These are phyloP conservation scores for Arxiozyma bovina DNA, from an alignment of 1,139 yeast species.

Conservation along the genomic window DNA sequence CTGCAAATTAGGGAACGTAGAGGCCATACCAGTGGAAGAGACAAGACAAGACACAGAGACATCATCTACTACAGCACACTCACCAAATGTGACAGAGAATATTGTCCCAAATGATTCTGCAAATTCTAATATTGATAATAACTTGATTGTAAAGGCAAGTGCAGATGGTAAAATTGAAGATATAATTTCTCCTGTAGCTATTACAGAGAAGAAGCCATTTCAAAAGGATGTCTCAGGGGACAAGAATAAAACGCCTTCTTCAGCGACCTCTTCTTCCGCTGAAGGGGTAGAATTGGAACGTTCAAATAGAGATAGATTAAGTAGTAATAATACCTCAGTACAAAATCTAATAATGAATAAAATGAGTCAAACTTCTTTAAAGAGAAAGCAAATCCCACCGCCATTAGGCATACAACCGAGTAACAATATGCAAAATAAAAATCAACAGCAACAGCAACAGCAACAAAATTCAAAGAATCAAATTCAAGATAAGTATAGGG, in stretches of 20 bases:
- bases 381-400: conserved; percentile 11
- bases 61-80: not conserved
- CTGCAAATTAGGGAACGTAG: not conserved
- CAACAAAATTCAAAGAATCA: not conserved
- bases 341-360: not conserved
- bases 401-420: conserved; percentile 6
- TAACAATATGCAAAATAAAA: not conserved
- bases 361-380: conserved; percentile 7
- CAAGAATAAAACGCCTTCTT: not conserved
- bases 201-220: conserved; percentile 1
- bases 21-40: not conserved
- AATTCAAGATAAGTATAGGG: not conserved
- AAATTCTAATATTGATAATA: not conserved
- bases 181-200: conserved; percentile 6
- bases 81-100: not conserved
- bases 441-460: not conserved
- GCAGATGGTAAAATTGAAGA: conserved; percentile 8
- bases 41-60: not conserved
- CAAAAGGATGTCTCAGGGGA: not conserved
- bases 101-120: not conserved
- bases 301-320: not conserved
- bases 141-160: conserved; percentile 5
- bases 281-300: not conserved
- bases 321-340: not conserved
- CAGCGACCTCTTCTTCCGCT: too few species aligned